phyloP scores from a whole-genome alignment of 495 filamentous ascomycete species.

The Amniculicola lignicola region DNA sequence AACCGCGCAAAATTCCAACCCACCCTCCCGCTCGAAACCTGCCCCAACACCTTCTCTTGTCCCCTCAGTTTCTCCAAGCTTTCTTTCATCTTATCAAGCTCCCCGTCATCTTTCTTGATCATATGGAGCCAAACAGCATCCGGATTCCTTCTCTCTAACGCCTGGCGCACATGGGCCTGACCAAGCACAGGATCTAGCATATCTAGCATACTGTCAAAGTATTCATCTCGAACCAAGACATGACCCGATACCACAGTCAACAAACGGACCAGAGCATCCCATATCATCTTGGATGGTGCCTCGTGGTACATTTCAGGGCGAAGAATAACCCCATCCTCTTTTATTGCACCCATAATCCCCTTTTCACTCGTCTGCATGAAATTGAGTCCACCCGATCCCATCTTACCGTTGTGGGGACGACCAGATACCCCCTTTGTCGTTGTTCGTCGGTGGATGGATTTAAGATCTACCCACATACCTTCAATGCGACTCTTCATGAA shows the following conservation, averaged over 20 bases:
- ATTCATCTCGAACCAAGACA: slow-evolving; percentile 58
- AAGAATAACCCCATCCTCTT: background rate
- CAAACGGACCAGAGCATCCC: slow-evolving; percentile 57
- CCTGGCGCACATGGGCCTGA: slow-evolving; percentile 49
- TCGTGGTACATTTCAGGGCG: slow-evolving; percentile 42
- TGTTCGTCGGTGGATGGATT: slow-evolving; percentile 6
- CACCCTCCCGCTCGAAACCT: background rate
- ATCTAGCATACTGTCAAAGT: slow-evolving; percentile 66
- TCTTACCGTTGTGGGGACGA: background rate
- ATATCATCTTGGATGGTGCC: slow-evolving; percentile 53
- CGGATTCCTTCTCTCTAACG: slow-evolving; percentile 58
- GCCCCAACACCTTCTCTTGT: no score
- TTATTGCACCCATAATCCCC: background rate
- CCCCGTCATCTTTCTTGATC: background rate
- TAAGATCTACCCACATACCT: slow-evolving; percentile 62
- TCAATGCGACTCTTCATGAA: slow-evolving; percentile 73
- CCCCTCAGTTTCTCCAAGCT: background rate
- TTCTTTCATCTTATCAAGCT: background rate
- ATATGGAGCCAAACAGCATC: slow-evolving; percentile 68
- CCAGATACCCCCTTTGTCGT: background rate
- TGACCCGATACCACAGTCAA: slow-evolving; percentile 53
- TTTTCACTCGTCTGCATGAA: background rate
- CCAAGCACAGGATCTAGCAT: slow-evolving; percentile 55
- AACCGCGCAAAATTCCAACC: no score
- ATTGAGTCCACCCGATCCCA: background rate